These are phyloP conservation scores for Aspergillus mulundensis DNA, from an alignment of 495 filamentous ascomycete genomes.

Conservation along the genomic window DNA sequence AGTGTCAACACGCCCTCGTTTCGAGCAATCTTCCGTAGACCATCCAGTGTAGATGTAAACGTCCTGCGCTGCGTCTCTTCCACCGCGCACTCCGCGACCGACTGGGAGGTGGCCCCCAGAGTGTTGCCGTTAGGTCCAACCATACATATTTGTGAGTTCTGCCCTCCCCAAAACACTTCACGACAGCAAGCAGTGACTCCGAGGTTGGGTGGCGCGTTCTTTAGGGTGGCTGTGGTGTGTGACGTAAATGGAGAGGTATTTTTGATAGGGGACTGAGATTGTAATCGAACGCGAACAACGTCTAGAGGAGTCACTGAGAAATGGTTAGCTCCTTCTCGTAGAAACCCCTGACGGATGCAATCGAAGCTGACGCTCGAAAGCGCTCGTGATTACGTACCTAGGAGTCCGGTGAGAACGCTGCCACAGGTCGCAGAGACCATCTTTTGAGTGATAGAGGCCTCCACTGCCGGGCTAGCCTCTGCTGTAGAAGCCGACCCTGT, in stretches of 20 bases:
- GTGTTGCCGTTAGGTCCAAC: conserved; percentile 45
- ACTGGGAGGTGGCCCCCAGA: conserved; percentile 27
- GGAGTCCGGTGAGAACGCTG: conserved; percentile 80
- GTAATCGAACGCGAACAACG: conserved; percentile 90
- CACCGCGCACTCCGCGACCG: conserved; percentile 69
- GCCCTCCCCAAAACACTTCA: conserved; percentile 94
- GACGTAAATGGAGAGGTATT: conserved; percentile 40
- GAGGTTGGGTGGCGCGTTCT: conserved; percentile 66
- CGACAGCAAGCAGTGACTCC: conserved; percentile 94
- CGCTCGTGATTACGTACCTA: conserved; percentile 56
- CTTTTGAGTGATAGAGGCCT: conserved; percentile 77
- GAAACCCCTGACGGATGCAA: background rate
- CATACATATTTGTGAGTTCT: conserved; percentile 78
- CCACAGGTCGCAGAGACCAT: conserved; percentile 93
- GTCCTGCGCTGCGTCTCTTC: conserved; percentile 76
- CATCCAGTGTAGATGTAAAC: conserved; percentile 90
- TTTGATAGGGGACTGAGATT: conserved; percentile 65
- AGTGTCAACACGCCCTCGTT: conserved; percentile 85
- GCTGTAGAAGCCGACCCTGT: conserved; percentile 21
- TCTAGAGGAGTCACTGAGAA: conserved; percentile 85
- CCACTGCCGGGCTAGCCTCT: conserved; percentile 22
- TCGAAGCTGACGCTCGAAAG: background rate
- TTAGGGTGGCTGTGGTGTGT: conserved; percentile 54
- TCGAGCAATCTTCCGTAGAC: conserved; percentile 89
- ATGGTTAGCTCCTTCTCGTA: conserved; percentile 18